Percentiles rank a stretch among this genome's conserved stretches.
Conservation (phyloP, 2,329 filamentous ascomycete species). For the Aspergillus hortae region DNA sequence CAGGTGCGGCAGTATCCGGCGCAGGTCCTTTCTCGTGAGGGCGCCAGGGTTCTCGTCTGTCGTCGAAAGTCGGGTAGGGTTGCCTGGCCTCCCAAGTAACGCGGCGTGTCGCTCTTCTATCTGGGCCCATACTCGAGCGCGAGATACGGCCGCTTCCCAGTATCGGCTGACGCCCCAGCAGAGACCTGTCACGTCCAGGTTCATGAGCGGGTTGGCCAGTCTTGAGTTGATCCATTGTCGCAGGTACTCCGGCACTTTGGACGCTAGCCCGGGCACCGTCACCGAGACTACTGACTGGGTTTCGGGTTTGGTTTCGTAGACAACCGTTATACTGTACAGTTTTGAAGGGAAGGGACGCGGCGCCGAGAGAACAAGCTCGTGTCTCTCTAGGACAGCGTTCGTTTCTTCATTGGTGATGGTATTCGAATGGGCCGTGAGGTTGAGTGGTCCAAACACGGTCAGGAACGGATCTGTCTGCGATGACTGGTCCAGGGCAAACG, state of each 20-base stretch:
- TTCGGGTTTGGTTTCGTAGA: slow-evolving; percentile 34
- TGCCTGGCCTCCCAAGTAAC: slow-evolving; percentile 4
- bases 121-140: slow-evolving; percentile 36
- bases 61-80: background rate
- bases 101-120: slow-evolving; percentile 25
- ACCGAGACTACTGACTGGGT: slow-evolving; percentile 32
- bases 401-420: slow-evolving; percentile 18
- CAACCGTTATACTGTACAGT: slow-evolving; percentile 31
- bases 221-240: slow-evolving; percentile 34
- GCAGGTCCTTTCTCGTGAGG: slow-evolving; percentile 22
- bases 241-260: slow-evolving; percentile 27
- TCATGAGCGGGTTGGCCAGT: slow-evolving; percentile 31
- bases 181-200: slow-evolving; percentile 37
- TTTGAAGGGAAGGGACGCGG: slow-evolving; percentile 34
- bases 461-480: slow-evolving; percentile 65
- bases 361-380: slow-evolving; percentile 34
- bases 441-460: slow-evolving; percentile 66
- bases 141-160: slow-evolving; percentile 38
- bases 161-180: slow-evolving; percentile 42
- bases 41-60: slow-evolving; percentile 8
- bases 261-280: slow-evolving; percentile 21
- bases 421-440: slow-evolving; percentile 43
- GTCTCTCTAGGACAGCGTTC: slow-evolving; percentile 26
- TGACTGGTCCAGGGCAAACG: slow-evolving; percentile 53
- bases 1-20: slow-evolving; percentile 32